These are phyloP conservation scores for Gigaspora rosea DNA, from an alignment of 192 early-diverging fungal species.

Conservation along the genomic window DNA sequence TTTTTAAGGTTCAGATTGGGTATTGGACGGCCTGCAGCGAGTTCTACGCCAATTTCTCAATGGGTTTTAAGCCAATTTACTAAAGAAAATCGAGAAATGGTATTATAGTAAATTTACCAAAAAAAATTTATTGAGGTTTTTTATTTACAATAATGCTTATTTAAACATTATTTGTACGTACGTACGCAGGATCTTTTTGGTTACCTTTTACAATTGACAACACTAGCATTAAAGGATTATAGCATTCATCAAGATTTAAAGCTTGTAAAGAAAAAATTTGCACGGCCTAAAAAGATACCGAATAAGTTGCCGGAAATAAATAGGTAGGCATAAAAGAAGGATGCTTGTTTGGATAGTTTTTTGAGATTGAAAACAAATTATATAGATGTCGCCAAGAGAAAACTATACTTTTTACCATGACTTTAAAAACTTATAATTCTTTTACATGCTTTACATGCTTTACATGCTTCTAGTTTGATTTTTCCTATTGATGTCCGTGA, in stretches of 20 bases:
- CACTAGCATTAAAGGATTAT: slow-evolving; percentile 57
- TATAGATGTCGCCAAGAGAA: too few relatives aligned
- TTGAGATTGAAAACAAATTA: too few relatives aligned
- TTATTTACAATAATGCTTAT: not conserved
- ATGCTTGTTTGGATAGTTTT: too few relatives aligned
- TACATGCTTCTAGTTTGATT: slow-evolving; percentile 19
- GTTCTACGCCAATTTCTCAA: slow-evolving; percentile 41
- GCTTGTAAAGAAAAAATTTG: slow-evolving; percentile 59
- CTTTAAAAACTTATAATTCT: too few relatives aligned
- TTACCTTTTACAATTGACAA: slow-evolving; percentile 50
- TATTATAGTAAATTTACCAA: slow-evolving; percentile 12
- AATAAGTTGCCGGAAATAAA: slow-evolving; percentile 47
- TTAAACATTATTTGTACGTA: not conserved
- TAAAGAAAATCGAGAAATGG: slow-evolving; percentile 59
- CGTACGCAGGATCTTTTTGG: slow-evolving; percentile 52
- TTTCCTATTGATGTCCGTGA: slow-evolving; percentile 42
- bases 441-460: too few relatives aligned
- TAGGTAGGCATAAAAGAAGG: not conserved
- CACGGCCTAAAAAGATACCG: slow-evolving; percentile 54
- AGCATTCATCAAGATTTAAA: slow-evolving; percentile 54
- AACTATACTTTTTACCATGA: too few relatives aligned
- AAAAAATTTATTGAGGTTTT: not conserved
- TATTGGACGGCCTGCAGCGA: slow-evolving; percentile 50
- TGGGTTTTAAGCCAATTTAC: slow-evolving; percentile 53
- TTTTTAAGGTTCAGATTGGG: slow-evolving; percentile 54